Base-by-base conservation (phyloP, 2,329 filamentous ascomycete species). In the Colletotrichum agaves region DNA sequence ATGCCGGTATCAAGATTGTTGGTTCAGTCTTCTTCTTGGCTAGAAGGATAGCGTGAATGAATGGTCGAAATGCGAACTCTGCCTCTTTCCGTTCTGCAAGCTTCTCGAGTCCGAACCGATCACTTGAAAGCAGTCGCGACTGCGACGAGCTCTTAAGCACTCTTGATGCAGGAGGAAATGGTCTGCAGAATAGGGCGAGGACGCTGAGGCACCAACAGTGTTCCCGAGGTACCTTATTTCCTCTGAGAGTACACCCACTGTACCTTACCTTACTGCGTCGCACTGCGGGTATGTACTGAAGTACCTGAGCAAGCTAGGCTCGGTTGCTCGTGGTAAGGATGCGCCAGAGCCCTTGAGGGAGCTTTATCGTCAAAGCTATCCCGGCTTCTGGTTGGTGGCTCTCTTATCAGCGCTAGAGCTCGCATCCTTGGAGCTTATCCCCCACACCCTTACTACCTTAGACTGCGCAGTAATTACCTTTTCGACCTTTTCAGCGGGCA, bases 391-490 rank as follows among this genome's bases (percentile, higher is more conserved):
- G 65, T 55, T 68, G 61, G 47, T 31, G 39, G 44, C 31, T 47
- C 33, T 37, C 61, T 68, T 68, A 65, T 68, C 61, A 60, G 61
- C 53, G 37, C 27, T 43, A 55, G 53, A 67, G 64, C 64, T 67
- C 52, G 41, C 41, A 53, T 53, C 35, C 55, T 55, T 17, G 27
- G 64, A 64, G 61, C 64, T 64, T 67, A 67, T 67, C 65, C 61
- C 61, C 65, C 61, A 58, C 65, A 67, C 47, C 53, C 47, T 59
- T 35, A 27, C n/a, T n/a, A n/a, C n/a, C n/a, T n/a, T n/a, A n/a
- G n/a, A n/a, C n/a, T n/a, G n/a, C n/a, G n/a, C n/a, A n/a, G n/a
- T n/a, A n/a, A n/a, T n/a, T n/a, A n/a, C n/a, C n/a, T n/a, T n/a
- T n/a, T n/a, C n/a, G n/a, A n/a, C 37, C 21, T 3, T 6, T 41